Conservation (phyloP, 257 asterid species). For the Fraxinus quadrangulata region DNA sequence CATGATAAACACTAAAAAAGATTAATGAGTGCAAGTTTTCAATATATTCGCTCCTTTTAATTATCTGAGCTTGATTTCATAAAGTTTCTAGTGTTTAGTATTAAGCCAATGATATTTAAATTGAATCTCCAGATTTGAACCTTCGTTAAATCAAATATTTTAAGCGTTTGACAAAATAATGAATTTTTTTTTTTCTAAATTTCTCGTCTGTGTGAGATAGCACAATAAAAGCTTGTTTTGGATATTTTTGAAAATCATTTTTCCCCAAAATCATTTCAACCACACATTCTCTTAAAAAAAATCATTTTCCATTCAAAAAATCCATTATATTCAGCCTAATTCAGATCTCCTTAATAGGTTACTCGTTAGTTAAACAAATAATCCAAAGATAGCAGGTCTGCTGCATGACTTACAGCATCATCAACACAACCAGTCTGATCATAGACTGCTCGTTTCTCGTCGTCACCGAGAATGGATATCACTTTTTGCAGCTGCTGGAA, state of each 20-base stretch:
- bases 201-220: not conserved
- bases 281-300: too few relatives aligned
- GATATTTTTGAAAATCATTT: too few relatives aligned
- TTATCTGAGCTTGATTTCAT: not conserved
- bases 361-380: not conserved
- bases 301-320: not conserved
- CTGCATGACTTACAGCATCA: conserved; percentile 76
- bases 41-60: not conserved
- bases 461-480: conserved; percentile 85
- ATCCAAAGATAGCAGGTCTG: conserved; percentile 10
- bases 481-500: conserved; percentile 96
- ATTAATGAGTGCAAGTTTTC: not conserved
- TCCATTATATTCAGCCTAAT: not conserved
- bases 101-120: not conserved
- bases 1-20: not conserved
- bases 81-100: not conserved
- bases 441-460: conserved; percentile 88
- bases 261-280: too few relatives aligned
- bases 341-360: conserved; percentile 9
- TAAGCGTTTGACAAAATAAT: not conserved
- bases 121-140: not conserved
- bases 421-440: conserved; percentile 97
- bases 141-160: not conserved
- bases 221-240: not conserved
- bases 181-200: too few relatives aligned